These are phyloP conservation scores for Termitomyces sp. DNA, from an alignment of 768 basidiomycete genomes.

Conservation along the genomic window DNA sequence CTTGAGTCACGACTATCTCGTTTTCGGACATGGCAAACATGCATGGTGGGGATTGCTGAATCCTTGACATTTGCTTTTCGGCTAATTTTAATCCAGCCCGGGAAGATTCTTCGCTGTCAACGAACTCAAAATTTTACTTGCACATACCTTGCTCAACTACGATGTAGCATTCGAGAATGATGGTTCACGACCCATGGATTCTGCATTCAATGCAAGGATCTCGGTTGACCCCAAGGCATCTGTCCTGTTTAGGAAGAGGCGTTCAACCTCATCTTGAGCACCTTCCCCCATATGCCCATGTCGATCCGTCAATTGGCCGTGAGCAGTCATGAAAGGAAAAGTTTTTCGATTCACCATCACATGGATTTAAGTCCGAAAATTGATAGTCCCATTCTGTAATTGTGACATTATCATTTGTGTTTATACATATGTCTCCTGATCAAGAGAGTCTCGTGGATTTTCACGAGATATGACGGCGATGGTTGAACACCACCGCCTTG, in stretches of 20 bases:
- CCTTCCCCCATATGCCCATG: not conserved
- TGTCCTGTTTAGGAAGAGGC: slow-evolving; percentile 29
- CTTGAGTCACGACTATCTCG: slow-evolving; percentile 17
- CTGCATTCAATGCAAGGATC: slow-evolving; percentile 2
- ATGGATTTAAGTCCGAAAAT: too few relatives aligned
- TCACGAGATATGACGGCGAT: slow-evolving; percentile 11
- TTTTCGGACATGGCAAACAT: slow-evolving; percentile 10
- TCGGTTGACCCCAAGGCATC: slow-evolving; percentile 28
- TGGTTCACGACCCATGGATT: not conserved
- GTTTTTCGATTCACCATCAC: too few relatives aligned
- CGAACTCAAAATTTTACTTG: slow-evolving; percentile 32
- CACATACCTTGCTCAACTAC: slow-evolving; percentile 30
- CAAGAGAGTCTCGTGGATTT: too few relatives aligned
- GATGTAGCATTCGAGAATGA: slow-evolving; percentile 24
- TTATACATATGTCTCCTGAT: not conserved
- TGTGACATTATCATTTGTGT: not conserved
- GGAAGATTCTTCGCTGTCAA: slow-evolving; percentile 37
- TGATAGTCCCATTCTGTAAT: too few relatives aligned
- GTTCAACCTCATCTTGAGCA: not conserved
- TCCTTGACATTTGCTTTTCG: not conserved
- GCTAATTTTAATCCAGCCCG: slow-evolving; percentile 19
- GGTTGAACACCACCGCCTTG: slow-evolving; percentile 18
- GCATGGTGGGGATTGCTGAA: slow-evolving; percentile 1
- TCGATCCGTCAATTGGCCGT: too few relatives aligned
- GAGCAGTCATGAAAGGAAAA: too few relatives aligned